Base-by-base conservation (phyloP, 2,329 filamentous ascomycete genomes). In the Fusarium redolens region DNA sequence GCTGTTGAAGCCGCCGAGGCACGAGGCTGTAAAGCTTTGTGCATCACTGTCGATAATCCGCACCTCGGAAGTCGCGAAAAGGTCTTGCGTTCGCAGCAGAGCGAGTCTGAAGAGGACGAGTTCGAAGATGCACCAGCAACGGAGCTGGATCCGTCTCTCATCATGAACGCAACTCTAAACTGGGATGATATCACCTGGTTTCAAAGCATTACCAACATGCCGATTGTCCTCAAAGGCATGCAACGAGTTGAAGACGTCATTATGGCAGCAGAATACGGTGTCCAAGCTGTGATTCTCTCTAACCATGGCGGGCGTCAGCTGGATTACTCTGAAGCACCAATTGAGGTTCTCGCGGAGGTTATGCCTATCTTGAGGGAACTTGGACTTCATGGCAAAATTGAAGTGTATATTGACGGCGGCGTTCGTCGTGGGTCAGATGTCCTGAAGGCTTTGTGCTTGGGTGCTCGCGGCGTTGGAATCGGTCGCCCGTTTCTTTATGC, bases 151-250 rank as follows among this genome's bases (percentile, higher is more conserved):
- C 68, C 68, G 15, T 71, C 68, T 18, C 45, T 71, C 17, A 71
- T 57, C 10, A 63, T 68, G 64, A 71, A 98, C 85, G 96, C 96
- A 4, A 87, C 88, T n/a, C 87, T 99, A 14, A 92, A 89, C 77
- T 99, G 96, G 96, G 92, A 92, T 77, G 96, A 98, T 79, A 93
- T 97, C 47, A 89, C 95, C 3, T 98, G 95, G 95, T 97, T 98
- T 84, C 86, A 90, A 74, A 89, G 89, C 74, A 93, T 98, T 79
- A 98, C 96, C 22, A 90, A 90, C 71, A 97, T 98, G 92, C 94
- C 96, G 56, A 96, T 98, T 79, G 88, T 98, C 54, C 89, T 99
- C 71, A 98, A 98, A 87, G 96, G 96, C 61, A 92, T 98, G 10
- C 96, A 99, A 85, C 90, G 95, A 43, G 94, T 97, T 56, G 96